Conservation (phyloP, 2,329 filamentous ascomycete genomes). For the Aspergillus felis region DNA sequence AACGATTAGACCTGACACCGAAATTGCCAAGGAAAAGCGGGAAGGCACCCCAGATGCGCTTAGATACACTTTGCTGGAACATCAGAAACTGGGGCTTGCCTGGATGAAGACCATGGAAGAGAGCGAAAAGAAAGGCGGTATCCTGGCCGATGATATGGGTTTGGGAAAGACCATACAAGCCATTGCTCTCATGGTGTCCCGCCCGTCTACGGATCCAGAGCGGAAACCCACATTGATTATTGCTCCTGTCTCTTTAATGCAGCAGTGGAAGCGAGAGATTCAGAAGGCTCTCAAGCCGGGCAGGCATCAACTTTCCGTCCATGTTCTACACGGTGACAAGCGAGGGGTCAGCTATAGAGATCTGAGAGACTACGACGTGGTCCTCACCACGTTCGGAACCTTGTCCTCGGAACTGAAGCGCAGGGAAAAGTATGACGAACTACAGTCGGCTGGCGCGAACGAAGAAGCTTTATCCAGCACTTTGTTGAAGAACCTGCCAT, state of each 20-base stretch:
- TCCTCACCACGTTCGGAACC: slow-evolving; percentile 75
- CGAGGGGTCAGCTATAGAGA: slow-evolving; percentile 55
- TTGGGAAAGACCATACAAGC: slow-evolving; percentile 81
- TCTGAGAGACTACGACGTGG: slow-evolving; percentile 65
- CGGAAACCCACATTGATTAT: slow-evolving; percentile 77
- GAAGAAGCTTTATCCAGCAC: slow-evolving; percentile 11
- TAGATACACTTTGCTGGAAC: slow-evolving; percentile 67
- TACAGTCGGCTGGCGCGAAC: slow-evolving; percentile 45
- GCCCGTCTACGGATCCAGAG: slow-evolving; percentile 56
- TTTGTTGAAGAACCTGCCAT: slow-evolving; percentile 43
- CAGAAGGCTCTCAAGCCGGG: slow-evolving; percentile 59
- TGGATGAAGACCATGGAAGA: slow-evolving; percentile 75
- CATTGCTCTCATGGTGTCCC: slow-evolving; percentile 68
- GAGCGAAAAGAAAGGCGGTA: slow-evolving; percentile 68
- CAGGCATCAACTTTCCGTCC: slow-evolving; percentile 58
- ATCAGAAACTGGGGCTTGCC: slow-evolving; percentile 72
- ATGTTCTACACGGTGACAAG: slow-evolving; percentile 65
- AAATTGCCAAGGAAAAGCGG: slow-evolving; percentile 58
- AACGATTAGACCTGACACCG: slow-evolving; percentile 70
- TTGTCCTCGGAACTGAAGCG: slow-evolving; percentile 65
- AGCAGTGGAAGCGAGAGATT: slow-evolving; percentile 83
- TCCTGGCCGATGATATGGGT: slow-evolving; percentile 79
- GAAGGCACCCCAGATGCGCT: slow-evolving; percentile 68
- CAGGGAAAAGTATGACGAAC: slow-evolving; percentile 49
- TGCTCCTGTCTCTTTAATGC: slow-evolving; percentile 72